Conservation (phyloP, 306 rosid species). For the Potentilla sterilis region DNA sequence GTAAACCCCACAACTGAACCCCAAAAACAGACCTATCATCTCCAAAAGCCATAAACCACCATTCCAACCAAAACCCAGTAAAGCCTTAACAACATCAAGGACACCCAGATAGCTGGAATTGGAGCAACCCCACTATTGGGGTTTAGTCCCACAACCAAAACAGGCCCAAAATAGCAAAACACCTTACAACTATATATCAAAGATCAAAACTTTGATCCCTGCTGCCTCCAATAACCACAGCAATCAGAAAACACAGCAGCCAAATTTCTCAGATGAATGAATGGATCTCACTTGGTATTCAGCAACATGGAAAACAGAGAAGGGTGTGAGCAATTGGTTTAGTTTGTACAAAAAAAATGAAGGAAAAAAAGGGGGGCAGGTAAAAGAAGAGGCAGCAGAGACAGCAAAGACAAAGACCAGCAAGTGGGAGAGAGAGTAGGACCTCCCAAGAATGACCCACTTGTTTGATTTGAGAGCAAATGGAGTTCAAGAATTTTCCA, state of each 20-base stretch:
- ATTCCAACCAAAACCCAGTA: constrained; percentile 44
- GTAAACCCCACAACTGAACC: constrained; percentile 31
- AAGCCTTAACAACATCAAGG: constrained; percentile 30
- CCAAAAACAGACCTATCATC: constrained; percentile 30
- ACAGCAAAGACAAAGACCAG: constrained; percentile 47
- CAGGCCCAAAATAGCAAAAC: constrained; percentile 24
- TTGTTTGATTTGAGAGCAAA: constrained; percentile 36
- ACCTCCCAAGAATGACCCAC: constrained; percentile 75
- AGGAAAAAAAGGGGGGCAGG: constrained; percentile 34
- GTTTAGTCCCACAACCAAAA: constrained; percentile 26
- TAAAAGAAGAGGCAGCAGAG: constrained; percentile 44
- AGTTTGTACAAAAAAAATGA: constrained; percentile 26
- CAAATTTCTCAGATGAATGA: constrained; percentile 28
- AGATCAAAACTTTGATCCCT: constrained; percentile 33
- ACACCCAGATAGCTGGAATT: constrained; percentile 49
- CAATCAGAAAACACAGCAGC: constrained; percentile 21
- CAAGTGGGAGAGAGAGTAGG: constrained; percentile 75
- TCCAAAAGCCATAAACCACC: constrained; percentile 37
- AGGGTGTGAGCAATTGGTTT: constrained; percentile 22
- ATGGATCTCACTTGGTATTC: constrained; percentile 43
- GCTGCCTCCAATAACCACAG: constrained; percentile 38
- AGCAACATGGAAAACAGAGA: constrained; percentile 32
- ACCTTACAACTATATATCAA: constrained; percentile 29
- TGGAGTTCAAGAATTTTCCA: constrained; percentile 35
- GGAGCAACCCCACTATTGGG: constrained; percentile 30